Conservation (phyloP, 2,329 filamentous ascomycete species). For the Zymoseptoria crescenta region DNA sequence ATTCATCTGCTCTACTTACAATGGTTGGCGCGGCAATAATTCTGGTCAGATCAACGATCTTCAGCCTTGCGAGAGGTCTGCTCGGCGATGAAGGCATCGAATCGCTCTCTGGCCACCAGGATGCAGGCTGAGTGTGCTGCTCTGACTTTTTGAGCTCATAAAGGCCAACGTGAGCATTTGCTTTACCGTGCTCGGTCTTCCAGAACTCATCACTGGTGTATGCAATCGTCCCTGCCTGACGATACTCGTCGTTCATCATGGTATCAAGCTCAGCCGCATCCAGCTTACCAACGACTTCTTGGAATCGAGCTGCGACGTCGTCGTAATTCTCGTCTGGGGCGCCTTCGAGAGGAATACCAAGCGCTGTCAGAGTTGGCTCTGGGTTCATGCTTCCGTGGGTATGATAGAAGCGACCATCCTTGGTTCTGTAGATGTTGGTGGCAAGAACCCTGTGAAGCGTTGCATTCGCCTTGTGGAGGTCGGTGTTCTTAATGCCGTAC, state of each 20-base stretch:
- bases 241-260: conserved; percentile 35
- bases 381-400: conserved; percentile 43
- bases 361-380: conserved; percentile 32
- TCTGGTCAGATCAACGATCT: conserved; percentile 66
- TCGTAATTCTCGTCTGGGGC: conserved; percentile 31
- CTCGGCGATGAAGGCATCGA: conserved; percentile 23
- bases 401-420: conserved; percentile 42
- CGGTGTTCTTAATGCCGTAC: conserved; percentile 11
- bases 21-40: conserved; percentile 65
- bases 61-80: conserved; percentile 50
- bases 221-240: conserved; percentile 37
- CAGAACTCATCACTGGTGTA: conserved; percentile 36
- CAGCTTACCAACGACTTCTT: conserved; percentile 35
- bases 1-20: neutral
- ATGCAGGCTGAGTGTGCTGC: conserved; percentile 14
- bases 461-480: conserved; percentile 6
- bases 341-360: conserved; percentile 26
- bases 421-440: conserved; percentile 43
- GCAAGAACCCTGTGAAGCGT: conserved; percentile 16
- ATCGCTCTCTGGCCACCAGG: conserved; percentile 21
- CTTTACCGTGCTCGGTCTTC: conserved; percentile 29
- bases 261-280: conserved; percentile 33
- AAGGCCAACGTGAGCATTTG: conserved; percentile 15
- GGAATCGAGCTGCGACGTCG: conserved; percentile 34
- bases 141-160: conserved; percentile 12